Evolutionary conservation across 306 rosid species (phyloP), one percentile per base, ranked within the genome.

Genomic region (Trifolium fragiferum): DNA sequence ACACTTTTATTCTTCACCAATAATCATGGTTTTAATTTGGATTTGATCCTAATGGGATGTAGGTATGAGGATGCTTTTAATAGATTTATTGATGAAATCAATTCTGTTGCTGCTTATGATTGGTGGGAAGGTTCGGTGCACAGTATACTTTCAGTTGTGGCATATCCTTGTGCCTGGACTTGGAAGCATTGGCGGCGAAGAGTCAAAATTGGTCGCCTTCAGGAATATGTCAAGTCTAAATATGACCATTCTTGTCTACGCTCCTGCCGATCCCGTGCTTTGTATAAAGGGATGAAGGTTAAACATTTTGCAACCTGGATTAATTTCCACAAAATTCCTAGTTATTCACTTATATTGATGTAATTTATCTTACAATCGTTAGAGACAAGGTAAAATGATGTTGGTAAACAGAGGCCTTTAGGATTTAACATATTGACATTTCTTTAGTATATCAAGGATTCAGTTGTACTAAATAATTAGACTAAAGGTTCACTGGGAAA

Each of bases 61-160:
- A 93, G 98, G 79, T 93, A 93, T 35, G 98, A 93, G 83, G 98
- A 91, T 85, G 93, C 96, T 65, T 93, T 91, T 84, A 93, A 93
- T 84, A 91, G 98, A 83, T 93, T 93, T 74, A 93, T 93, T 41
- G 98, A 93, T 82, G 98, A 88, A 81, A 81, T 93, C 75, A 93
- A 93, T 77, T 93, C 96, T 16, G 98, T 93, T 30, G 87, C 97
- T 74, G 98, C 98, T 50, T 93, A 91, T 85, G 94, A 93, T 83
- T 93, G 98, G 98, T 93, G 98, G 98, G 98, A 93, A 79, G 98
- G 98, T 74, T 93, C 98, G 33, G 97, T 93, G 57, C 92, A 93
- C 76, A 91, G 93, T 78, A 93, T 93, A 82, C 98, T 93, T 82
- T 93, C 93, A 16, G 84, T 93, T 78, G 84, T 91, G 40, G 98